Evolutionary conservation across 1,284 basidiomycete species (phyloP), one percentile per base, ranked within the genome.

Genomic region (Cryptococcus sp.): DNA sequence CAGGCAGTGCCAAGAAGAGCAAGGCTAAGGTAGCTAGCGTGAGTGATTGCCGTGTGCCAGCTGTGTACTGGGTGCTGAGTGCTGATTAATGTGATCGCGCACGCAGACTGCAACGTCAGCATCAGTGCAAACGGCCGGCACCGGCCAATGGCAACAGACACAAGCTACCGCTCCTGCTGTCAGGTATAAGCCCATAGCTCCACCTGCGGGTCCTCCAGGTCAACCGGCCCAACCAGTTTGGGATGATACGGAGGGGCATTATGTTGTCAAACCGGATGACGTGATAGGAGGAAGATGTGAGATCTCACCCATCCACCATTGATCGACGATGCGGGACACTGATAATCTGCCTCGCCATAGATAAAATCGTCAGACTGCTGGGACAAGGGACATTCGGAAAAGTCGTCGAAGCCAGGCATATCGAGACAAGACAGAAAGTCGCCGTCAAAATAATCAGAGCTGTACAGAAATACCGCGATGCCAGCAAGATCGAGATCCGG

Each of bases 371-470:
- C 54, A 85, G 87, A 55, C 82, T 95, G 42, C 83, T 99, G 3
- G 96, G 96, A 17, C 96, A 99, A 81, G 96, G 96, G 6, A 99
- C 96, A 7, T 99, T 99, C 73, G 96, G 96, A 67, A 99, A 99
- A 79, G 96, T 99, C 27, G 94, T 99, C 55, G 92, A 98, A 76
- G 93, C 93, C 40, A 80, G 89, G 70, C 92, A 97, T 80, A 84
- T 88, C 66, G 88, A 84, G 56, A 86, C 87, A 44, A 67, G 77
- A 31, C 84, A 82, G 68, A 84, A 87, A 72, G 95, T 99, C 23
- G 96, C 96, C 45, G 93, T 99, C 83, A 99, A 99, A 85, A 94
- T 99, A 66, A 99, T 99, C 70, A 87, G 93, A 51, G 91, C 91
- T 38, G 92, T 97, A 48, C 93, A 91, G 58, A 96, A 97, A 80